Evolutionary conservation across 2,329 filamentous ascomycete genomes (phyloP).

Genomic region (Talaromyces rugulosus): DNA sequence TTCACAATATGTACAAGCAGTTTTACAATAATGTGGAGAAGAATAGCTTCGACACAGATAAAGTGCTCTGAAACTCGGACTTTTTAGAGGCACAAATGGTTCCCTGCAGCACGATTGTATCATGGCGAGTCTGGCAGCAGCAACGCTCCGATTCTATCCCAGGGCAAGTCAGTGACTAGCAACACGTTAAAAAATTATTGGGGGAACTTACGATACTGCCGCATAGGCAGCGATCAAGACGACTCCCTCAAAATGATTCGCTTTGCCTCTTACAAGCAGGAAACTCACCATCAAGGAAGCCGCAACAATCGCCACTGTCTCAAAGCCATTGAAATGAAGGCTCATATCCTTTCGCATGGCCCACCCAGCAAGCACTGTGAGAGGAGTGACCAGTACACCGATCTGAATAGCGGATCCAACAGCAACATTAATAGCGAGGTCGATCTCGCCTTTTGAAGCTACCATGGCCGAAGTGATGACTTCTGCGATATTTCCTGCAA

Average conservation of each 20-base stretch:
- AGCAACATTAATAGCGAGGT: constrained; percentile 67
- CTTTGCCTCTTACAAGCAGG: background rate
- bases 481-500: constrained; percentile 70
- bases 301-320: constrained; percentile 1
- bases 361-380: constrained; percentile 70
- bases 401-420: constrained; percentile 70
- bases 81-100: background rate
- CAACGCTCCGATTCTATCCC: background rate
- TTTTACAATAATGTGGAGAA: background rate
- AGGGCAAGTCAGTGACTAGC: background rate
- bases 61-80: background rate
- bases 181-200: background rate
- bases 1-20: background rate
- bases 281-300: background rate
- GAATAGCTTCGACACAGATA: background rate
- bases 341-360: constrained; percentile 52
- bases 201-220: background rate
- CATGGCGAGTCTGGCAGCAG: background rate
- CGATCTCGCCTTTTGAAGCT: constrained; percentile 72
- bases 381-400: constrained; percentile 64
- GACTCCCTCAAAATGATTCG: background rate
- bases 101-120: background rate
- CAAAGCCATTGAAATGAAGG: constrained; percentile 5
- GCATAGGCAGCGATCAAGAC: background rate
- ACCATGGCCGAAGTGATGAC: constrained; percentile 69